These are phyloP conservation scores for Lipomyces lipofer DNA, from an alignment of 805 yeast genomes.

Conservation along the genomic window DNA sequence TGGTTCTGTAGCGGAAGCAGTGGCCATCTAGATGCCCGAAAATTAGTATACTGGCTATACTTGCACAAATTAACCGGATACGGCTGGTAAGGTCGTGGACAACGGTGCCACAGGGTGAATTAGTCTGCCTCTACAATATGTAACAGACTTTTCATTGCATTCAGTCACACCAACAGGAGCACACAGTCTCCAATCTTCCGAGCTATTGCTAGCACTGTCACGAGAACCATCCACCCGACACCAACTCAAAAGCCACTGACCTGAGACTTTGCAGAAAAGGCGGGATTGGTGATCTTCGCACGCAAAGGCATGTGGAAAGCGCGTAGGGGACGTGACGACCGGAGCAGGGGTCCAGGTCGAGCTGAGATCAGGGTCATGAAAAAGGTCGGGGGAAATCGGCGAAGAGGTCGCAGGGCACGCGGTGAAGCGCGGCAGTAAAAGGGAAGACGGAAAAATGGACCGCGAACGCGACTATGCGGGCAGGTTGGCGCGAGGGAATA, in stretches of 20 bases:
- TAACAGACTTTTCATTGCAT: no score
- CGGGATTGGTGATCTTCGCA: constrained; percentile 25
- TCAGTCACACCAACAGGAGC: no score
- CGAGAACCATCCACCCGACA: not conserved
- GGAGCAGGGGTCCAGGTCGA: not conserved
- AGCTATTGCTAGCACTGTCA: no score
- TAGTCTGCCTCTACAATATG: no score
- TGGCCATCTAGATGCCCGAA: constrained; percentile 7
- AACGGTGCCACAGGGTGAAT: no score
- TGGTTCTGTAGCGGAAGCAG: constrained; percentile 7
- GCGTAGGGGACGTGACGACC: not conserved
- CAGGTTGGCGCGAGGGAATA: constrained; percentile 16
- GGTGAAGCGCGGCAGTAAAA: constrained; percentile 33
- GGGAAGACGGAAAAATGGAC: constrained; percentile 37
- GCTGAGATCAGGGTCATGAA: not conserved
- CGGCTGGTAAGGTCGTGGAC: no score
- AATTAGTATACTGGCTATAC: no score
- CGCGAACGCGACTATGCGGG: constrained; percentile 37
- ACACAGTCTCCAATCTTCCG: no score
- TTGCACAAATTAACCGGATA: no score
- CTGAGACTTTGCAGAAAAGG: constrained; percentile 1
- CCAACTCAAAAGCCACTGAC: not conserved
- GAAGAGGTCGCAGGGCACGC: constrained; percentile 34
- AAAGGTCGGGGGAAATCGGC: constrained; percentile 28
- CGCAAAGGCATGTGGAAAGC: constrained; percentile 25